phyloP scores from a whole-genome alignment of 768 basidiomycete genomes.

The Amanita exitialis region DNA sequence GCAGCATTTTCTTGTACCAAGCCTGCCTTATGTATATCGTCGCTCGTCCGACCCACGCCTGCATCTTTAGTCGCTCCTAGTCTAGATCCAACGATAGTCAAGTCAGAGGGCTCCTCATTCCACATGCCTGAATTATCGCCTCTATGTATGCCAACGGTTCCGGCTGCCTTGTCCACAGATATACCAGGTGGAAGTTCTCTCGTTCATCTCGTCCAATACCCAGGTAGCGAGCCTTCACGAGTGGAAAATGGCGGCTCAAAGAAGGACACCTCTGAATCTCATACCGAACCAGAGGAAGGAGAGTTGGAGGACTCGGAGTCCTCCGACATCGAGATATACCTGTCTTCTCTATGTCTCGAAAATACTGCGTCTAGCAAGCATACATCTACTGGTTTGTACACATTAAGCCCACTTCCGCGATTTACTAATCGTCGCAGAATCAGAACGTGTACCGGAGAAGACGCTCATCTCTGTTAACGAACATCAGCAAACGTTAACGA shows the following conservation, averaged over 20 bases:
- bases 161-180: not conserved
- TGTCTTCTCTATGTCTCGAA: constrained; percentile 6
- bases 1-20: not conserved
- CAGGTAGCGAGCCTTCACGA: not conserved
- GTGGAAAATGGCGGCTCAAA: not conserved
- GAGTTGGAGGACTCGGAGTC: constrained; percentile 5
- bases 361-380: not conserved
- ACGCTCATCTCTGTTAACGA: not conserved
- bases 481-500: not conserved
- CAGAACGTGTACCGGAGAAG: not conserved
- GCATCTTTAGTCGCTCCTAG: not conserved
- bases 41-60: not conserved
- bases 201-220: not conserved
- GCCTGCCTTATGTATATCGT: not conserved
- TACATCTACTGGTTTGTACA: not conserved
- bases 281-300: constrained; percentile 1
- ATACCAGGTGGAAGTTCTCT: not conserved
- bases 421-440: not conserved
- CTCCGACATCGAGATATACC: constrained; percentile 3
- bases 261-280: not conserved
- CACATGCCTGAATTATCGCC: not conserved
- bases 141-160: constrained; percentile 1
- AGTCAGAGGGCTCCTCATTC: not conserved
- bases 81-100: not conserved
- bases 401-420: not conserved